Evolutionary conservation across 352 stramenopile species (phyloP).

Genomic region (Plasmopara muralis): DNA sequence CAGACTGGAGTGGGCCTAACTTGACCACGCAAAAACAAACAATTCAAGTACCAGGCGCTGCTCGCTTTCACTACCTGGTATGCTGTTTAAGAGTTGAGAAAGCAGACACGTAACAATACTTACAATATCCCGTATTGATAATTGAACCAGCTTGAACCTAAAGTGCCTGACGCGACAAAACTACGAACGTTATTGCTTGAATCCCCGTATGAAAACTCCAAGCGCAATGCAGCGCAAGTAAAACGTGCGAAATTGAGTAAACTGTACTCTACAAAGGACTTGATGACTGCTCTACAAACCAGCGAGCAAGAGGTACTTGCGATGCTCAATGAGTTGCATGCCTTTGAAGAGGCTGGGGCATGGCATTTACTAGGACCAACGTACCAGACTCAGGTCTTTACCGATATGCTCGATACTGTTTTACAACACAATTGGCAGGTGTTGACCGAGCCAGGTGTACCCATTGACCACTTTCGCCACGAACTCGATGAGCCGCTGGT

Average conservation of each 20-base stretch:
- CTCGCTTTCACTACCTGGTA: slow-evolving; percentile 66
- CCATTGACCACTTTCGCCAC: slow-evolving; percentile 34
- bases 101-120: background rate
- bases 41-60: slow-evolving; percentile 49
- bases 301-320: slow-evolving; percentile 56
- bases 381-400: slow-evolving; percentile 60
- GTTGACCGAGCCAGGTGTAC: slow-evolving; percentile 31
- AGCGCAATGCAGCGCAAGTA: slow-evolving; percentile 5
- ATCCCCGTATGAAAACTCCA: slow-evolving; percentile 45
- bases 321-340: slow-evolving; percentile 54
- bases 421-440: slow-evolving; percentile 70
- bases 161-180: slow-evolving; percentile 45
- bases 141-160: slow-evolving; percentile 49
- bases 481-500: slow-evolving; percentile 37
- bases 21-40: slow-evolving; percentile 13
- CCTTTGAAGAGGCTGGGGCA: slow-evolving; percentile 62
- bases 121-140: background rate
- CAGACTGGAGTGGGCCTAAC: slow-evolving; percentile 36
- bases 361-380: slow-evolving; percentile 55
- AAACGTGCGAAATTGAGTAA: slow-evolving; percentile 51
- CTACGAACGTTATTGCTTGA: slow-evolving; percentile 59
- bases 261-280: slow-evolving; percentile 52
- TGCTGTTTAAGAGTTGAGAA: background rate
- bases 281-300: slow-evolving; percentile 53
- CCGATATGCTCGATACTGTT: slow-evolving; percentile 63